Conservation (phyloP, 2,329 filamentous ascomycete genomes). For the Polytolypa hystricis region DNA sequence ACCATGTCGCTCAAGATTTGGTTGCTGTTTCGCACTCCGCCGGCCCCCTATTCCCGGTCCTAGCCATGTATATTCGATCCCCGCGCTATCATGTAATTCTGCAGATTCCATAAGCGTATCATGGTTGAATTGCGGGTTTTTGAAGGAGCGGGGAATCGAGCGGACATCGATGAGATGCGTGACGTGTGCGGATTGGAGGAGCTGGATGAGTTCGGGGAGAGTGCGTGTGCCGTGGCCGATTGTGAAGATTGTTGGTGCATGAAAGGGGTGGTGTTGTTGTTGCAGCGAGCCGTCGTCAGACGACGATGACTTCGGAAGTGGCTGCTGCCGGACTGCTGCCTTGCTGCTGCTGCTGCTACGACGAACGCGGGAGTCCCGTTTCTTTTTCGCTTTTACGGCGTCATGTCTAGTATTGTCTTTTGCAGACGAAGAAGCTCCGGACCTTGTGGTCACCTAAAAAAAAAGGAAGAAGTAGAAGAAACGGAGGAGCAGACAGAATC, state of each 20-base stretch:
- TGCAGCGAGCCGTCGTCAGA: too few species aligned
- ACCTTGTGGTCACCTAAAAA: too few species aligned
- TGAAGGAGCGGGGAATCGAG: constrained; percentile 7
- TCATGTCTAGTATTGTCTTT: too few species aligned
- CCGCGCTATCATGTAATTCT: constrained; percentile 4
- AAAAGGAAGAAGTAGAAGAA: too few species aligned
- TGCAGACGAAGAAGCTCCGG: too few species aligned
- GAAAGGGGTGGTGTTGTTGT: too few species aligned
- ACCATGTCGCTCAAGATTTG: constrained; percentile 5
- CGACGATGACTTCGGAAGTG: too few species aligned
- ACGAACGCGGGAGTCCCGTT: too few species aligned
- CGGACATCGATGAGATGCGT: constrained; percentile 8
- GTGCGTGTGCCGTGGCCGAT: constrained; percentile 9
- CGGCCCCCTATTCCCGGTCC: constrained; percentile 3
- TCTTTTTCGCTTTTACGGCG: too few species aligned
- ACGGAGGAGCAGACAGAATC: too few species aligned
- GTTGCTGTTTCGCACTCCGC: constrained; percentile 7
- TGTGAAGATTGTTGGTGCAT: constrained; percentile 4
- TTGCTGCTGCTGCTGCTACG: too few species aligned
- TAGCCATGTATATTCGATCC: constrained; percentile 5
- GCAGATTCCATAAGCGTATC: constrained; percentile 5
- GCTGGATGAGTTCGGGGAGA: constrained; percentile 5
- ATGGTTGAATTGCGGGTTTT: constrained; percentile 9
- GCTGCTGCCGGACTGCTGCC: too few species aligned
- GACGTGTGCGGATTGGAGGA: constrained; percentile 8